Conservation (phyloP, 1,284 basidiomycete genomes). For the Ustilago esculenta region DNA sequence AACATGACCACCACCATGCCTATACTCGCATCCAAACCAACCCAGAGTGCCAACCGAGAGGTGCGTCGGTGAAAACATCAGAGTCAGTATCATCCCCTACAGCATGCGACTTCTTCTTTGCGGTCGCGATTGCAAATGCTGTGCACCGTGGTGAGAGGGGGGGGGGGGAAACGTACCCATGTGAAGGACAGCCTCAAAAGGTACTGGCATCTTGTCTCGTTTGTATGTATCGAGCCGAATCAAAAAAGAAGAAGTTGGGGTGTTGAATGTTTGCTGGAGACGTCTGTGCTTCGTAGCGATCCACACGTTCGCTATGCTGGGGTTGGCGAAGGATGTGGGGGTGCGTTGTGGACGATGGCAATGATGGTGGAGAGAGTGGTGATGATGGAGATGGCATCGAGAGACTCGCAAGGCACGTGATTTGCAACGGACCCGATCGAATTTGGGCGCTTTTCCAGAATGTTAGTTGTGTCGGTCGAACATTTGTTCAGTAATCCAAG, state of each 20-base stretch:
- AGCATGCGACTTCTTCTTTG: no score
- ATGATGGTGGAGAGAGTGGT: background rate
- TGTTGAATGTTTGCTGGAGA: no score
- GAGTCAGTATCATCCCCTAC: no score
- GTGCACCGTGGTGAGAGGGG: background rate
- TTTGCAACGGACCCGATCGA: no score
- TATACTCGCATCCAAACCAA: no score
- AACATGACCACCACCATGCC: slow-evolving; percentile 66
- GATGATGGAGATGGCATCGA: background rate
- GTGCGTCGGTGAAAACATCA: no score
- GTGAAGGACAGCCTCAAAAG: slow-evolving; percentile 65
- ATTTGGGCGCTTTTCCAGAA: no score
- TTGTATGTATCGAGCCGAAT: background rate
- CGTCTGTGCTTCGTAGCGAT: no score
- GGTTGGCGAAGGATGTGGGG: background rate
- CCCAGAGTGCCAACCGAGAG: no score
- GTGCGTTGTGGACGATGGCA: background rate
- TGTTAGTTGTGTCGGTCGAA: background rate
- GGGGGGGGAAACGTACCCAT: slow-evolving; percentile 48
- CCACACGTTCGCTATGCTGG: background rate
- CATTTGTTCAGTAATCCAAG: background rate
- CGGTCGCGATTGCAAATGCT: background rate
- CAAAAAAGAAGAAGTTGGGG: no score
- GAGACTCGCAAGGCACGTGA: slow-evolving; percentile 3
- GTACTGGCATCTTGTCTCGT: slow-evolving; percentile 62